Conservation (phyloP, 257 asterid species). For the Solanum microdontum region DNA sequence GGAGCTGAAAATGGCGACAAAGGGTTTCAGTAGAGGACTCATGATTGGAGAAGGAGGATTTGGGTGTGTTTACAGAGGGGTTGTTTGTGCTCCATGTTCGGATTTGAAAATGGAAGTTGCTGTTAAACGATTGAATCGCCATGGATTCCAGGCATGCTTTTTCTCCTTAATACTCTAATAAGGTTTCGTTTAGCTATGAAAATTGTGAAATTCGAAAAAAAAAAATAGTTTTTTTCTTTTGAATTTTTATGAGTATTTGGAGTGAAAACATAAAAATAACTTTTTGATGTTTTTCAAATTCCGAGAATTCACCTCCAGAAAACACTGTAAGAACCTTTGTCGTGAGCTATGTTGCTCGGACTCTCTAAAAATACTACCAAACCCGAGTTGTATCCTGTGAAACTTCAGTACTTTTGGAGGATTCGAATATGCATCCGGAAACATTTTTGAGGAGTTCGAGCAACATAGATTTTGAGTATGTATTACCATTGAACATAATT, state of each 20-base stretch:
- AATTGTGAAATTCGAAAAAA: not conserved
- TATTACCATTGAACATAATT: not conserved
- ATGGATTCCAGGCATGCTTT: conserved; percentile 86
- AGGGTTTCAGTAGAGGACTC: conserved; percentile 57
- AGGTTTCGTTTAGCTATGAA: not conserved
- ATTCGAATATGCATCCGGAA: not conserved
- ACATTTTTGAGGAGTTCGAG: not conserved
- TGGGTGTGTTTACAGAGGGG: conserved; percentile 73
- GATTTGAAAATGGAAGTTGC: conserved; percentile 50
- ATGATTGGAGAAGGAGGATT: conserved; percentile 92
- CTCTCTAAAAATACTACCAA: not conserved
- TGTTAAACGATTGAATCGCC: conserved; percentile 77
- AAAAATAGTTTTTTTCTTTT: not conserved
- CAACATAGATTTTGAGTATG: not conserved
- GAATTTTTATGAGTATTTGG: not conserved
- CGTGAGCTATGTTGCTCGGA: not conserved
- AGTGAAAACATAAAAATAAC: not conserved
- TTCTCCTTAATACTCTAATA: not conserved
- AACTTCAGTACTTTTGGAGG: not conserved
- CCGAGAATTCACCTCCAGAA: too few species aligned
- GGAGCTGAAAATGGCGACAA: conserved; percentile 69
- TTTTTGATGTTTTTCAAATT: not conserved
- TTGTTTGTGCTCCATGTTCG: conserved; percentile 26
- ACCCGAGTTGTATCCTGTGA: not conserved
- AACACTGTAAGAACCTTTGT: not conserved